These are phyloP conservation scores for Stemphylium lycopersici DNA, from an alignment of 2,329 filamentous ascomycete species.

Conservation along the genomic window DNA sequence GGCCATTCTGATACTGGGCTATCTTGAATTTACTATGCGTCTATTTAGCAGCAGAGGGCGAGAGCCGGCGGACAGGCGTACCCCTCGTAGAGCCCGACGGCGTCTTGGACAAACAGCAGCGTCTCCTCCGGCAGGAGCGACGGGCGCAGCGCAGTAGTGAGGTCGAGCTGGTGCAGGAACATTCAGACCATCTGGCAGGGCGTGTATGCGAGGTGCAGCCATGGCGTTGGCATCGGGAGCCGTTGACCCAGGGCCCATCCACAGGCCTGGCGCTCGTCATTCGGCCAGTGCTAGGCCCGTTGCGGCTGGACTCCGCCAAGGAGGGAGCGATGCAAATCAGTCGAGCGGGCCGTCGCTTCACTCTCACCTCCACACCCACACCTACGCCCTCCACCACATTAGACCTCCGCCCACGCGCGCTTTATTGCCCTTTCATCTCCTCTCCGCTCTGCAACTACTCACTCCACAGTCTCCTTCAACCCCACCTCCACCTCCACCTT, in stretches of 20 bases:
- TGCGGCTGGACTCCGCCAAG: constrained; percentile 18
- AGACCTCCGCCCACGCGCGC: constrained; percentile 8
- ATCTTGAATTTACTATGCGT: constrained; percentile 85
- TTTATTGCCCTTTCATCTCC: neutral
- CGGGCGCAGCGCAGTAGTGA: constrained; percentile 94
- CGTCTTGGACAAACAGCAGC: constrained; percentile 94
- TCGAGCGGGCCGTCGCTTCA: constrained; percentile 25
- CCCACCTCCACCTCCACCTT: neutral
- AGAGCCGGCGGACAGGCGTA: constrained; percentile 55
- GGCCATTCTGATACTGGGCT: constrained; percentile 89
- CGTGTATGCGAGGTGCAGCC: constrained; percentile 19
- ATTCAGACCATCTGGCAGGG: constrained; percentile 66
- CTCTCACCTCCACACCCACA: constrained; percentile 22
- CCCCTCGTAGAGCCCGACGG: constrained; percentile 97
- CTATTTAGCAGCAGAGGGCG: constrained; percentile 19
- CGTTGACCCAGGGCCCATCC: constrained; percentile 10
- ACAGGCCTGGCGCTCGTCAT: constrained; percentile 30
- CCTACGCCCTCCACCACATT: no score
- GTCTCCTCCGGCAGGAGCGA: constrained; percentile 92
- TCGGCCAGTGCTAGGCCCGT: constrained; percentile 12
- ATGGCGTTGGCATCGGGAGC: constrained; percentile 12
- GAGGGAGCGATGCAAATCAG: constrained; percentile 15
- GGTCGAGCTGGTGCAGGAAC: constrained; percentile 94
- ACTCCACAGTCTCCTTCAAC: constrained; percentile 17
- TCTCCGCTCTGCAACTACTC: constrained; percentile 19